Conservation (phyloP, 805 yeast genomes). For the Cyberlindnera mycetangii region DNA sequence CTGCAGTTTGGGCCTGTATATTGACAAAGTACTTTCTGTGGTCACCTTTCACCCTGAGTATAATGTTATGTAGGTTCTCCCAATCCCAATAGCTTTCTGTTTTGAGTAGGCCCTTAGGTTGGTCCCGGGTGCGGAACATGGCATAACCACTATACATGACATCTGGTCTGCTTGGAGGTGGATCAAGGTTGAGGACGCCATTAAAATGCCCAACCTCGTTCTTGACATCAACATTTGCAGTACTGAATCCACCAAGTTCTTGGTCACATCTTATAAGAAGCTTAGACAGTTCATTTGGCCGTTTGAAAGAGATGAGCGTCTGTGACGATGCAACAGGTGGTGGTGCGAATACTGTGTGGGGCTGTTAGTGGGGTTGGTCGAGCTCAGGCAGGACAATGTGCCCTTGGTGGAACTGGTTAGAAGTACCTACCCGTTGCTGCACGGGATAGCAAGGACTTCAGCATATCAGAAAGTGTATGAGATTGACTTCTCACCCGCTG, state of each 20-base stretch:
- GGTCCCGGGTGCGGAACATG: conserved; percentile 77
- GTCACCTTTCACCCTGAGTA: conserved; percentile 70
- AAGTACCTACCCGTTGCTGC: not conserved
- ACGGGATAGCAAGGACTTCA: not conserved
- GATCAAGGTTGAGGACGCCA: conserved; percentile 65
- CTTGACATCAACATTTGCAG: conserved; percentile 49
- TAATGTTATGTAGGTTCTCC: conserved; percentile 58
- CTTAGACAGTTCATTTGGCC: conserved; percentile 45
- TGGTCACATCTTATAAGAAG: conserved; percentile 66
- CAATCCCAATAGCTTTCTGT: conserved; percentile 65
- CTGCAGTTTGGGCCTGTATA: conserved; percentile 76
- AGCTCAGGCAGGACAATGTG: not conserved
- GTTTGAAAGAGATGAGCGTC: conserved; percentile 56
- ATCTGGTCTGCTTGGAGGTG: conserved; percentile 64
- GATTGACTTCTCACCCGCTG: not conserved
- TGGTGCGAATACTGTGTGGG: conserved; percentile 14
- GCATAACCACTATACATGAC: conserved; percentile 68
- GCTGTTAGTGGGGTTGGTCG: not conserved
- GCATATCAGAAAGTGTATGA: not conserved
- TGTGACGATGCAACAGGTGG: conserved; percentile 27
- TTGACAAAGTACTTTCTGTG: conserved; percentile 73
- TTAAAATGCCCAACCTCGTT: conserved; percentile 57
- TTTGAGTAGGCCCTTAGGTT: conserved; percentile 37
- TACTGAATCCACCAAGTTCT: conserved; percentile 77
- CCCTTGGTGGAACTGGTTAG: not conserved